Percentiles rank a stretch among this genome's conserved stretches.
Evolutionary conservation across 2,329 filamentous ascomycete species (phyloP).

Genomic region (Colletotrichum tropicale): DNA sequence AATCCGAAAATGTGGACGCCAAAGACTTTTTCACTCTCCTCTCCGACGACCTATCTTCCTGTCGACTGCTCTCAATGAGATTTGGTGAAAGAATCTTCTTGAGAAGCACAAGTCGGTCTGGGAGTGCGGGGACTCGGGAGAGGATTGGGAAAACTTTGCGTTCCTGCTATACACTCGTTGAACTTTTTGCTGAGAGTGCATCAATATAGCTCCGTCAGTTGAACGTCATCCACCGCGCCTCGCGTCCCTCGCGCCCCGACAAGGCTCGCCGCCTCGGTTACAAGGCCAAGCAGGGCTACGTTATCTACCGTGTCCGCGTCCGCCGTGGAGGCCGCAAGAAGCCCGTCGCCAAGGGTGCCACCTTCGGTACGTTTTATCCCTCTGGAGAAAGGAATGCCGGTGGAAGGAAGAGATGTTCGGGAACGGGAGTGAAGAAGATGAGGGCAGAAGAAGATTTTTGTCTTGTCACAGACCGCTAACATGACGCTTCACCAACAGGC

Average conservation of each 20-base stretch:
- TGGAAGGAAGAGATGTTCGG: background rate
- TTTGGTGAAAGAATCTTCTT: background rate
- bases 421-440: background rate
- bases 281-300: constrained; percentile 99
- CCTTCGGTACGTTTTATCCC: constrained; percentile 79
- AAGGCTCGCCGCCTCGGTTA: constrained; percentile 99
- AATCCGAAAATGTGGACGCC: constrained; percentile 34
- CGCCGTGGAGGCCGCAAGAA: constrained; percentile 98
- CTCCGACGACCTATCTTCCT: background rate
- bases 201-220: constrained; percentile 99
- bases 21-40: constrained; percentile 24
- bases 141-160: constrained; percentile 34
- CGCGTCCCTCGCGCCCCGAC: constrained; percentile 96
- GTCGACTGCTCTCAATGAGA: background rate
- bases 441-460: background rate
- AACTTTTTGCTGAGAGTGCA: constrained; percentile 99
- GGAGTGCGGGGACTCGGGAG: background rate
- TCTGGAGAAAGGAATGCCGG: background rate
- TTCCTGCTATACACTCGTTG: constrained; percentile 98
- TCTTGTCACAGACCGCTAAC: constrained; percentile 23
- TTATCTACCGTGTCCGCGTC: constrained; percentile 99
- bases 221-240: constrained; percentile 99
- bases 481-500: constrained; percentile 59
- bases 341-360: constrained; percentile 96
- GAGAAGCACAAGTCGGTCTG: background rate